Conservation (phyloP, 192 early-diverging fungal species). For the Coemansia sp. region DNA sequence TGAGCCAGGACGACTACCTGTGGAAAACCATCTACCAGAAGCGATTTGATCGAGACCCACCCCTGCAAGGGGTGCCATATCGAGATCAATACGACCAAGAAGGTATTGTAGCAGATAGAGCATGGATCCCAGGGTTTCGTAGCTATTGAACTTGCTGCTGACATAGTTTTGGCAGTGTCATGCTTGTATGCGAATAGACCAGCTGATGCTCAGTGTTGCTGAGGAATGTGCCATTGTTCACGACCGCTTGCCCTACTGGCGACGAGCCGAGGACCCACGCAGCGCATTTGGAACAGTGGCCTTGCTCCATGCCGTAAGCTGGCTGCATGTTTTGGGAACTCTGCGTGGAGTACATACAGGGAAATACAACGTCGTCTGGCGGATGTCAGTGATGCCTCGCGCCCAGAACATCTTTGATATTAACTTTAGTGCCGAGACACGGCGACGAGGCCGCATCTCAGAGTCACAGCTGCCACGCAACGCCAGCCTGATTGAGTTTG, state of each 20-base stretch:
- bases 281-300: conserved; percentile 35
- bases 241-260: conserved; percentile 34
- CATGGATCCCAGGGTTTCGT: neutral
- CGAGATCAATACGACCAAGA: conserved; percentile 21
- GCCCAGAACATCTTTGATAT: conserved; percentile 37
- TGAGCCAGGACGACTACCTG: conserved; percentile 22
- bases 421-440: conserved; percentile 22
- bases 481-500: conserved; percentile 34
- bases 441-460: neutral
- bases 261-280: conserved; percentile 20
- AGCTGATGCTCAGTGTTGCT: conserved; percentile 19
- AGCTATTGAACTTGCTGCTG: neutral
- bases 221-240: conserved; percentile 35
- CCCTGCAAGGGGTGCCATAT: conserved; percentile 4
- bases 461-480: conserved; percentile 29
- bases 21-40: conserved; percentile 31
- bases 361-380: conserved; percentile 40
- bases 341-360: conserved; percentile 37
- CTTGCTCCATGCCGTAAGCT: conserved; percentile 33
- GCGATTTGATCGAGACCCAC: conserved; percentile 12
- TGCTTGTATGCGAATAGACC: conserved; percentile 5
- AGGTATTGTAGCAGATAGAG: conserved; percentile 6
- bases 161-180: neutral
- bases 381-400: conserved; percentile 30
- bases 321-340: conserved; percentile 34